These are phyloP conservation scores for Ensete glaucum DNA, from an alignment of 176 grass and related monocot species.

Conservation along the genomic window DNA sequence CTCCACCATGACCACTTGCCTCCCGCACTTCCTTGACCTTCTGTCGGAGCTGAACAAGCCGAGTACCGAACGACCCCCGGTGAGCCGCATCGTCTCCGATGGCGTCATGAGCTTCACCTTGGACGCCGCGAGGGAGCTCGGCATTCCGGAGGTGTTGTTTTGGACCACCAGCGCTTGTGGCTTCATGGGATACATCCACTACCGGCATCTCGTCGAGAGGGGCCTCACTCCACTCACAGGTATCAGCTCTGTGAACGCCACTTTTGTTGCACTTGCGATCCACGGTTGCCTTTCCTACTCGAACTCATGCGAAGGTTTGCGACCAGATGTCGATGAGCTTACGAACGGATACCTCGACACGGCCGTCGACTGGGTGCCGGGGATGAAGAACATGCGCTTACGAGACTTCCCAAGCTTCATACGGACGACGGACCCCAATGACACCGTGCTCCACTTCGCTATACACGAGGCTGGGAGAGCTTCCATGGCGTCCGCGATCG, in stretches of 20 bases:
- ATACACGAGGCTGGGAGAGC: background rate
- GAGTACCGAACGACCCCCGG: background rate
- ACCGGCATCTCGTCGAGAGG: background rate
- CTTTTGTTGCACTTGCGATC: too few relatives aligned
- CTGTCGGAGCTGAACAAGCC: constrained; percentile 1
- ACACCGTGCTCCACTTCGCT: background rate
- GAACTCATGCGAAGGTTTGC: background rate
- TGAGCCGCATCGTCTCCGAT: constrained; percentile 8
- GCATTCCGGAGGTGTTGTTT: background rate
- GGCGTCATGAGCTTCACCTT: constrained; percentile 12
- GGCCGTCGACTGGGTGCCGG: background rate
- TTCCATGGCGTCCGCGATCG: constrained; percentile 2
- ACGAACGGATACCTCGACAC: constrained; percentile 13
- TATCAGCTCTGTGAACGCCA: background rate
- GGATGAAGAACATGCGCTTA: constrained; percentile 5
- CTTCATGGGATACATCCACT: background rate
- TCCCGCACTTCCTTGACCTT: background rate
- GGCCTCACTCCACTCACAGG: constrained; percentile 8
- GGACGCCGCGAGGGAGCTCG: constrained; percentile 4
- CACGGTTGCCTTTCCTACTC: background rate
- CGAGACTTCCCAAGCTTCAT: constrained; percentile 15
- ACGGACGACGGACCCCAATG: background rate
- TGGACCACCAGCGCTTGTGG: constrained; percentile 4
- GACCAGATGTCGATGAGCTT: background rate
- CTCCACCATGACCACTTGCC: constrained; percentile 1